A percentile compares a stretch with the other conserved stretches of the same genome.
These are phyloP conservation scores for Curvularia lunata DNA, from an alignment of 2,329 filamentous ascomycete species.

Conservation along the genomic window DNA sequence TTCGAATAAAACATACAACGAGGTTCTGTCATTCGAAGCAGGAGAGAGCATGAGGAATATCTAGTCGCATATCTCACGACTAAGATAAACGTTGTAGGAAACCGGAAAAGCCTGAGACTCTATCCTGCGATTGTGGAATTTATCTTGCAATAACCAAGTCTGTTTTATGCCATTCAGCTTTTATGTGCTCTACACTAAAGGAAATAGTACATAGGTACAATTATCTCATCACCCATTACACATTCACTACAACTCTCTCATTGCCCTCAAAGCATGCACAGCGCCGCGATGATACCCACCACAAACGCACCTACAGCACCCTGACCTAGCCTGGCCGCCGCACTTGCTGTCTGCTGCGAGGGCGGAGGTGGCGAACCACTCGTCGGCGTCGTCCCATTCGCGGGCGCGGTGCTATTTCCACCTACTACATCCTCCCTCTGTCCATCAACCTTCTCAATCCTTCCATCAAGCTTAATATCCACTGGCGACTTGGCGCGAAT, in stretches of 20 bases:
- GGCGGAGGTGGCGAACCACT: constrained; percentile 4
- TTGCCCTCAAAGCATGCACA: constrained; percentile 21
- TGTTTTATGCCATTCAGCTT: too few species aligned
- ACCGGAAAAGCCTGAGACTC: too few species aligned
- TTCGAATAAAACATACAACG: too few species aligned
- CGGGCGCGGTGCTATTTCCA: constrained; percentile 25
- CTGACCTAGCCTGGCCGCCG: constrained; percentile 17
- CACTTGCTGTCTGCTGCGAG: constrained; percentile 18
- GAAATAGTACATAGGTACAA: too few species aligned
- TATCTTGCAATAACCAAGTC: too few species aligned
- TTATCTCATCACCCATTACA: neutral
- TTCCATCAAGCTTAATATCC: constrained; percentile 57
- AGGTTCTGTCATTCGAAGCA: too few species aligned
- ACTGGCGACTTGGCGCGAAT: constrained; percentile 59
- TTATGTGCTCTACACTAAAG: too few species aligned
- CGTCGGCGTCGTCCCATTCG: constrained; percentile 27
- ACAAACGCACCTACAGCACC: constrained; percentile 14
- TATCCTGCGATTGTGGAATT: too few species aligned
- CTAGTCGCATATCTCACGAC: too few species aligned
- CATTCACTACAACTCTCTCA: neutral
- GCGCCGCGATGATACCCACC: constrained; percentile 18
- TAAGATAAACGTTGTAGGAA: too few species aligned
- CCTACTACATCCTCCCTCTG: constrained; percentile 19
- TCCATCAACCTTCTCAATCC: constrained; percentile 49
- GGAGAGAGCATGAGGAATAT: too few species aligned